Base-by-base conservation (phyloP, 148 eudicot genomes). In the Silene uniflora region DNA sequence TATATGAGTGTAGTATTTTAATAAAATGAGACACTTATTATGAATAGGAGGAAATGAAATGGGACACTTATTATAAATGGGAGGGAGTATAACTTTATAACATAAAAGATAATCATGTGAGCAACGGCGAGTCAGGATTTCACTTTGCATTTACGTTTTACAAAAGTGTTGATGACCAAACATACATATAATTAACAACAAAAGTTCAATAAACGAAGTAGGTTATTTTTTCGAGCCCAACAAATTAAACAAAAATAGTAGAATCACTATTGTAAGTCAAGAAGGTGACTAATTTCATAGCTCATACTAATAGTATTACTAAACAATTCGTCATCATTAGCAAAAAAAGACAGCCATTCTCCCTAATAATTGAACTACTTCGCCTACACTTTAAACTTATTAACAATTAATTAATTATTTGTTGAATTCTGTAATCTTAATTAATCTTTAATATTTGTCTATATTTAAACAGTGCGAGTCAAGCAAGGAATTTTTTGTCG, bases 141-240 rank as follows among this genome's bases (percentile, higher is more conserved):
- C n/a, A n/a, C n/a, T n/a, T n/a, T n/a, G n/a, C n/a, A n/a, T n/a
- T 29, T 29, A 29, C 32, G 32, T 29, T 29, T 29, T n/a, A 29
- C 1, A 29, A 29, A 39, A 39, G 44, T 39, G 44, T 1, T 39
- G 44, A 39, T 6, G 44, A 39, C 44, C 44, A 39, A 6, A 39
- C 10, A 39, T 7, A 39, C 9, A 39, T 39, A 6, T 6, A 39
- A 7, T 39, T 39, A 39, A 6, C 44, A 39, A 39, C 0, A 39
- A 39, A 39, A 39, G 44, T 39, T 8, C 44, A 39, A 39, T 39
- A 35, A 66, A 49, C 23, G 47, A 78, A 64, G 44, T 66, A 55
- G 47, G 10, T 24, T 2, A 79, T 67, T 25, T 79, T 79, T 74
- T 79, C 77, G 82, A 79, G 78, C 77, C 78, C 78, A 74, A 68